These are phyloP conservation scores for Psophocarpus tetragonolobus DNA, from an alignment of 306 rosid species.

Conservation along the genomic window DNA sequence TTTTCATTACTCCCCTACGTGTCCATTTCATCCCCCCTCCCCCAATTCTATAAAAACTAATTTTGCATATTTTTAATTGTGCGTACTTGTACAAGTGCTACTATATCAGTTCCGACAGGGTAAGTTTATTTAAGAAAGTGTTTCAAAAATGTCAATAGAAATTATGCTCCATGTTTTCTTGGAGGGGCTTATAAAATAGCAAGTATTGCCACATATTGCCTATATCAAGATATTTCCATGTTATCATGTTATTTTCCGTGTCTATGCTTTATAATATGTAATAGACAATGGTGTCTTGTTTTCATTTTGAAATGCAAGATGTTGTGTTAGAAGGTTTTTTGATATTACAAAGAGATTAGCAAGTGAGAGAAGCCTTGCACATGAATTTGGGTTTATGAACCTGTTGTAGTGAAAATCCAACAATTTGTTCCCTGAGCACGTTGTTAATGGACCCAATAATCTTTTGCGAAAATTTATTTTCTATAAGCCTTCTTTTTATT, in stretches of 20 bases:
- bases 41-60: background rate
- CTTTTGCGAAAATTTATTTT: too few species aligned
- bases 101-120: background rate
- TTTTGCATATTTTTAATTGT: background rate
- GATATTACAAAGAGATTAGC: too few species aligned
- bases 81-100: background rate
- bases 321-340: too few species aligned
- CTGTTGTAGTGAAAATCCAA: too few species aligned
- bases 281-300: conserved; percentile 2
- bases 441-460: too few species aligned
- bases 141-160: background rate
- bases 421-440: too few species aligned
- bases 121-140: background rate
- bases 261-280: background rate
- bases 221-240: background rate
- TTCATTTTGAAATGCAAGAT: background rate
- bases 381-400: too few species aligned
- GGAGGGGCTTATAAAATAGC: background rate
- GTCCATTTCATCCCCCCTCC: background rate
- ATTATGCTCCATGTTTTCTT: background rate
- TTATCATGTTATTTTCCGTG: too few species aligned
- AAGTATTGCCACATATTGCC: background rate
- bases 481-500: too few species aligned
- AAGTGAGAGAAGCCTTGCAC: too few species aligned
- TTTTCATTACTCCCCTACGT: background rate